Conservation (phyloP, 2,329 filamentous ascomycete species). For the Xylaria sp. region DNA sequence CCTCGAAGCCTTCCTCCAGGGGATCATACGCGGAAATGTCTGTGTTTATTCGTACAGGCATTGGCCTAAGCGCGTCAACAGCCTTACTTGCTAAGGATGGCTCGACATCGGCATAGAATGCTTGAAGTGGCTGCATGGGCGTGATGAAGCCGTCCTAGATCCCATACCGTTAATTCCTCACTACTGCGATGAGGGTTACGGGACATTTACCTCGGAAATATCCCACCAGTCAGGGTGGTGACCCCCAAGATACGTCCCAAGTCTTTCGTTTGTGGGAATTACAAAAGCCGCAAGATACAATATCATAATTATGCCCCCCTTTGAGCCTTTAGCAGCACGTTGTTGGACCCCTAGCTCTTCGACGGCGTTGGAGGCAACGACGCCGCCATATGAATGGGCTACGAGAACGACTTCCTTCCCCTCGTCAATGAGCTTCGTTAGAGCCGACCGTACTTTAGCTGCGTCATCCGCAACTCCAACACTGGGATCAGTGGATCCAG, state of each 20-base stretch:
- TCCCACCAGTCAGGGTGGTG: conserved; percentile 5
- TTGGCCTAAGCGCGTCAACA: conserved; percentile 14
- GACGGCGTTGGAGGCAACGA: conserved; percentile 28
- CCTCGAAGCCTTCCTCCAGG: conserved; percentile 24
- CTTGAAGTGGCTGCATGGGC: conserved; percentile 4
- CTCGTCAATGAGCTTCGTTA: conserved; percentile 11
- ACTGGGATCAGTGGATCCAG: conserved; percentile 9
- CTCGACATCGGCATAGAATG: conserved; percentile 32
- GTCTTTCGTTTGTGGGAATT: conserved; percentile 5
- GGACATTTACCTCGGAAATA: conserved; percentile 7
- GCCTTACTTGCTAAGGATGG: conserved; percentile 22
- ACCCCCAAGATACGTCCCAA: background rate
- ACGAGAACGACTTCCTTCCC: conserved; percentile 34
- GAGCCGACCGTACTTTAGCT: background rate
- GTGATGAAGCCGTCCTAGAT: conserved; percentile 19
- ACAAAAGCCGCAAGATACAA: conserved; percentile 35
- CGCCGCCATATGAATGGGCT: conserved; percentile 37
- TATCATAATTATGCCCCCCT: conserved; percentile 32
- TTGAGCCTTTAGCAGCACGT: conserved; percentile 26
- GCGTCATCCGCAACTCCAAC: conserved; percentile 23
- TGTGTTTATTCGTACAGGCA: conserved; percentile 10
- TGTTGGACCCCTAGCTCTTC: conserved; percentile 30
- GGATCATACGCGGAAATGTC: conserved; percentile 28
- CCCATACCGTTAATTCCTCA: background rate
- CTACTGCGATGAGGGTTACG: background rate